A percentile compares a stretch with the other conserved stretches of the same genome.
These are phyloP conservation scores for Amauroascus verrucosus DNA, from an alignment of 2,329 filamentous ascomycete species.

Conservation along the genomic window DNA sequence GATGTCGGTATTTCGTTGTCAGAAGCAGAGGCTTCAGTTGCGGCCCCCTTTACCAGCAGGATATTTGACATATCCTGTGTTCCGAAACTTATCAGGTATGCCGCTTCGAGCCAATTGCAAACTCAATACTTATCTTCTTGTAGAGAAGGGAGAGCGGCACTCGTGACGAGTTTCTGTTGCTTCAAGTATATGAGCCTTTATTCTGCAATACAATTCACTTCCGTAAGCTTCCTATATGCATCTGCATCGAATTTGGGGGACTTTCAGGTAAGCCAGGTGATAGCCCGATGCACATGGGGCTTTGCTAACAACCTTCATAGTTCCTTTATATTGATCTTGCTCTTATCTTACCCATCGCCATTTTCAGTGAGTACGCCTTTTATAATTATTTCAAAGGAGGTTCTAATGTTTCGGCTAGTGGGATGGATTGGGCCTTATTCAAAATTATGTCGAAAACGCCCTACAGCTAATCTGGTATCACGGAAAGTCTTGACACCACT, in stretches of 20 bases:
- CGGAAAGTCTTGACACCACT: conserved; percentile 84
- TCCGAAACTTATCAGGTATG: conserved; percentile 71
- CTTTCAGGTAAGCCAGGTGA: conserved; percentile 55
- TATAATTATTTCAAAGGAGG: background rate
- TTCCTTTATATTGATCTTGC: conserved; percentile 92
- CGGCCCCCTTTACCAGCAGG: conserved; percentile 92
- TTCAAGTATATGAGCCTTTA: conserved; percentile 99
- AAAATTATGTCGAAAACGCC: conserved; percentile 67
- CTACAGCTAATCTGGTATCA: conserved; percentile 83
- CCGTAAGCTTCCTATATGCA: conserved; percentile 91
- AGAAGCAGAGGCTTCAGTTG: conserved; percentile 93
- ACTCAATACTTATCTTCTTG: background rate
- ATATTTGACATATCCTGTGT: conserved; percentile 96
- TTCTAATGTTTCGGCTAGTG: conserved; percentile 44
- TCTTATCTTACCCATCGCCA: conserved; percentile 87
- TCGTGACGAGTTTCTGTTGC: conserved; percentile 98
- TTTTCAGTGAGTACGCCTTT: conserved; percentile 60
- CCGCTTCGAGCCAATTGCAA: conserved; percentile 8
- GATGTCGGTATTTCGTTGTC: conserved; percentile 96
- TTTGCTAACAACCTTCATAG: conserved; percentile 26
- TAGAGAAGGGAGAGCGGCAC: conserved; percentile 80
- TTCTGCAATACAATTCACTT: conserved; percentile 97
- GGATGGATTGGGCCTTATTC: conserved; percentile 85
- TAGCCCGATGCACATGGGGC: background rate
- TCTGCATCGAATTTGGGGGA: conserved; percentile 90